Evolutionary conservation across 768 basidiomycete genomes (phyloP).

Genomic region (Galerina sulciceps): DNA sequence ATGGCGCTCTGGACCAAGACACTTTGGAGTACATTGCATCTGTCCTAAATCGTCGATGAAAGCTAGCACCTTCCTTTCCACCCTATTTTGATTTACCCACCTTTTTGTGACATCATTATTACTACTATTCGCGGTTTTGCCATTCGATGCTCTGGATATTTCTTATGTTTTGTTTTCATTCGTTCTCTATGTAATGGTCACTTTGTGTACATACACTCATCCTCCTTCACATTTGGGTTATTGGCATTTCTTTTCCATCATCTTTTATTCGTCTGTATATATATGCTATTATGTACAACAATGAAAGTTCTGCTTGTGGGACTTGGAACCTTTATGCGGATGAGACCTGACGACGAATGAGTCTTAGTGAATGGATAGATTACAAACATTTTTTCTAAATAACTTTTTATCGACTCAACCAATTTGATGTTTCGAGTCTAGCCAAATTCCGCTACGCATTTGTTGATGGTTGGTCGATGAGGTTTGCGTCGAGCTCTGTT

Average conservation of each 20-base stretch:
- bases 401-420: no score
- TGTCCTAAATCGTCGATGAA: slow-evolving; percentile 21
- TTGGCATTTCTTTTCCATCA: neutral
- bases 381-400: no score
- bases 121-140: neutral
- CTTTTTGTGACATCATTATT: neutral
- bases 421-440: no score
- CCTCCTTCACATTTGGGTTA: neutral
- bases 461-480: no score
- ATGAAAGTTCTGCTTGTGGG: slow-evolving; percentile 17
- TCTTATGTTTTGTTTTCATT: neutral
- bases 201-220: slow-evolving; percentile 3
- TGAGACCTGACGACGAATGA: no score
- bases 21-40: slow-evolving; percentile 44
- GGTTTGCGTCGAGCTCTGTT: no score
- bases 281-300: slow-evolving; percentile 10
- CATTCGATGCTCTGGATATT: slow-evolving; percentile 9
- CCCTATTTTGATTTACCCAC: neutral
- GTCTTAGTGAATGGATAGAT: no score
- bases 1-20: slow-evolving; percentile 49
- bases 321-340: no score
- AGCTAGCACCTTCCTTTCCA: neutral
- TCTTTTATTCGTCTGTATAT: slow-evolving; percentile 1
- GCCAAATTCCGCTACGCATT: no score
- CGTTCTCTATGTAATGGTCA: neutral